These are phyloP conservation scores for Marasmius fiardii DNA, from an alignment of 1,284 basidiomycete species.

Conservation along the genomic window DNA sequence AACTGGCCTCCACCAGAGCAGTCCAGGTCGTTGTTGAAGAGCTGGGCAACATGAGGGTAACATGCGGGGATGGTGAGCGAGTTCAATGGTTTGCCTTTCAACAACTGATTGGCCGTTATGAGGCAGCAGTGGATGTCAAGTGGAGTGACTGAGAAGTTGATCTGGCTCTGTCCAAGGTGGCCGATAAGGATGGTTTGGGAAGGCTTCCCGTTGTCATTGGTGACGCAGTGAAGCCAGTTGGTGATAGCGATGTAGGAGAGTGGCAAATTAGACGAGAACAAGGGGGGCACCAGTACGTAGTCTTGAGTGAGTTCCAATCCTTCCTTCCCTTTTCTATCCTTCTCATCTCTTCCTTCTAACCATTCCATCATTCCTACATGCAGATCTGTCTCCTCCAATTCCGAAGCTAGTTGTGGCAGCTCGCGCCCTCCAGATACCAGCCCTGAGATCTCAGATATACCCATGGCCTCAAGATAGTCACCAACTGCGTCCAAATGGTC, in stretches of 20 bases:
- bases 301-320: neutral
- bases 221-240: neutral
- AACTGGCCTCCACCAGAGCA: neutral
- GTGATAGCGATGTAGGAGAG: neutral
- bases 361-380: constrained; percentile 2
- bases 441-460: neutral
- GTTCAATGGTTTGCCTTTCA: neutral
- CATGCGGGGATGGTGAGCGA: neutral
- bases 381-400: neutral
- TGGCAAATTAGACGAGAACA: neutral
- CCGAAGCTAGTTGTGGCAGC: neutral
- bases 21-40: neutral
- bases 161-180: neutral
- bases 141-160: neutral
- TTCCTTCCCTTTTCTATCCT: neutral
- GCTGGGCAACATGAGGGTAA: neutral
- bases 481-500: constrained; percentile 13
- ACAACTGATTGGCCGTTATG: neutral
- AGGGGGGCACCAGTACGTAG: neutral
- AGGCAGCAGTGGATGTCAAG: constrained; percentile 1
- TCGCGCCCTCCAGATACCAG: neutral
- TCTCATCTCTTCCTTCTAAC: neutral
- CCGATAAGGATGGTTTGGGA: neutral
- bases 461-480: constrained; percentile 16
- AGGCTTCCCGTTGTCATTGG: neutral